Conservation (phyloP, 495 filamentous ascomycete species). For the Cenococcum geophilum region DNA sequence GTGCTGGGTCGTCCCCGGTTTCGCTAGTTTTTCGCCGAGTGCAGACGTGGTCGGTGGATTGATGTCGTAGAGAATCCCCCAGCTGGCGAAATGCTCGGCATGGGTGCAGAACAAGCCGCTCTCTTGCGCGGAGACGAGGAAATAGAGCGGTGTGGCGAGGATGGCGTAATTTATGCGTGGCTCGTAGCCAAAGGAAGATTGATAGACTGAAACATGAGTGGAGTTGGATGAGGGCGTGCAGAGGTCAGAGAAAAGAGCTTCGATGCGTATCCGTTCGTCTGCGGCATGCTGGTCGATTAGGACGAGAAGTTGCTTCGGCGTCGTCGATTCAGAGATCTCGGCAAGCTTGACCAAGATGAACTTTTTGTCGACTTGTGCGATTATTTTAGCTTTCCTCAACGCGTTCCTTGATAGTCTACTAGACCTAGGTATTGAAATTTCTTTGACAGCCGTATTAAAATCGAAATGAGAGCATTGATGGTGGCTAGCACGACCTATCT, state of each 20-base stretch:
- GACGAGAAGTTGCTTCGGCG: slow-evolving; percentile 47
- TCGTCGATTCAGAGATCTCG: not conserved
- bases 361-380: slow-evolving; percentile 83
- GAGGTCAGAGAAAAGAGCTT: slow-evolving; percentile 56
- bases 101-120: slow-evolving; percentile 49
- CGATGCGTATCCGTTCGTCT: slow-evolving; percentile 79
- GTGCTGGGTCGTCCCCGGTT: slow-evolving; percentile 12
- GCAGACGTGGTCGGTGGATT: not conserved
- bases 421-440: slow-evolving; percentile 30
- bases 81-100: slow-evolving; percentile 52
- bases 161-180: slow-evolving; percentile 27
- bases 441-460: slow-evolving; percentile 32
- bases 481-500: slow-evolving; percentile 2
- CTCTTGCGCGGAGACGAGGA: slow-evolving; percentile 58
- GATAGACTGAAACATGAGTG: slow-evolving; percentile 5
- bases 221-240: slow-evolving; percentile 31
- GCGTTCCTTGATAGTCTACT: slow-evolving; percentile 61
- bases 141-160: slow-evolving; percentile 51
- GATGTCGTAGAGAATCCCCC: slow-evolving; percentile 65
- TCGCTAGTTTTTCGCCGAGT: slow-evolving; percentile 9
- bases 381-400: slow-evolving; percentile 57
- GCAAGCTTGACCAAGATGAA: slow-evolving; percentile 69
- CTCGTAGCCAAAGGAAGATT: slow-evolving; percentile 24
- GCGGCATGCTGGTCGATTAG: slow-evolving; percentile 94
- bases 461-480: slow-evolving; percentile 26